Conservation (phyloP, 257 asterid genomes). For the Solanum medicagineum region DNA sequence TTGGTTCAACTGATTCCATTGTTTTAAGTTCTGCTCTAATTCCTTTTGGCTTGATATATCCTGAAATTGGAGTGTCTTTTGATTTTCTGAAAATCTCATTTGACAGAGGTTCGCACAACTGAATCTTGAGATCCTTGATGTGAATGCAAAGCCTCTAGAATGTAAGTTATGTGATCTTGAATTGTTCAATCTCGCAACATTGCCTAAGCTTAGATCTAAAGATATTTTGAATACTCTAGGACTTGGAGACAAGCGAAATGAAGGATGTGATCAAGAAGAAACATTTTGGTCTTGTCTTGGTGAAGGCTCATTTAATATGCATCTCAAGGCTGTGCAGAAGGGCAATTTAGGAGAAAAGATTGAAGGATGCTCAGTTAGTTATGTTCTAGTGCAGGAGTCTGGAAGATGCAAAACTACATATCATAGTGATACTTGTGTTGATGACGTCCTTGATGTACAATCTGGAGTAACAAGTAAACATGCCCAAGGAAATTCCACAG, state of each 20-base stretch:
- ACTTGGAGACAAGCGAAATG: slow-evolving; percentile 23
- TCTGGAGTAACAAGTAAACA: slow-evolving; percentile 37
- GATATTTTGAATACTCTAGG: slow-evolving; percentile 15
- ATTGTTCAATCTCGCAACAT: slow-evolving; percentile 31
- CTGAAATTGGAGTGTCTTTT: slow-evolving; percentile 39
- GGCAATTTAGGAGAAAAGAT: slow-evolving; percentile 13
- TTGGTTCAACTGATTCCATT: slow-evolving; percentile 57
- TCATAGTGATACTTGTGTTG: slow-evolving; percentile 23
- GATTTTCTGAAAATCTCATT: slow-evolving; percentile 14
- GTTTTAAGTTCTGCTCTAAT: slow-evolving; percentile 60
- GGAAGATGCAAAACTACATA: slow-evolving; percentile 23
- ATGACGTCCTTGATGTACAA: slow-evolving; percentile 53
- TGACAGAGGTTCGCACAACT: slow-evolving; percentile 34
- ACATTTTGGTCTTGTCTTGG: slow-evolving; percentile 23
- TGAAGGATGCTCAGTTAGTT: slow-evolving; percentile 20
- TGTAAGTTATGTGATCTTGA: slow-evolving; percentile 71
- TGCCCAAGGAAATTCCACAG: slow-evolving; percentile 15
- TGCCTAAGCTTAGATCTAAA: slow-evolving; percentile 14
- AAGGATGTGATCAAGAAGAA: slow-evolving; percentile 8
- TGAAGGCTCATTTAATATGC: slow-evolving; percentile 32
- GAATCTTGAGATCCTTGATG: slow-evolving; percentile 56
- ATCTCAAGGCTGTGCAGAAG: slow-evolving; percentile 44
- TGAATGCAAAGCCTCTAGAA: slow-evolving; percentile 56
- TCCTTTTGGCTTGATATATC: slow-evolving; percentile 78
- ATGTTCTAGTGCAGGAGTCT: slow-evolving; percentile 42